Evolutionary conservation across 78 protist species (phyloP).

Genomic region (Corallochytrium limacisporum): DNA sequence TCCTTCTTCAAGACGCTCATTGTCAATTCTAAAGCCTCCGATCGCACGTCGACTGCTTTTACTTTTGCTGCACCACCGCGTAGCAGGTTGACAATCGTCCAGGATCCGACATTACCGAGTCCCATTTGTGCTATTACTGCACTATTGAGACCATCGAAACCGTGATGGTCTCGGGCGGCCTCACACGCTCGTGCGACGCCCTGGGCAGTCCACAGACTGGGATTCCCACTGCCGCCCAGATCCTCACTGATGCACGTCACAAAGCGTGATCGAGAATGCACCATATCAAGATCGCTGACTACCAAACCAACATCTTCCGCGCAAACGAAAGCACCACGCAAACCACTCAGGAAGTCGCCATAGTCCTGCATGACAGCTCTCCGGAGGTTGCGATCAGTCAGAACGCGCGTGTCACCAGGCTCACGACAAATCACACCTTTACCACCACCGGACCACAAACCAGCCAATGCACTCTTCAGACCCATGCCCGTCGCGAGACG

Average conservation of each 20-base stretch:
- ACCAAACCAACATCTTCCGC: neutral
- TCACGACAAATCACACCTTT: conserved; percentile 1
- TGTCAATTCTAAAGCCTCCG: neutral
- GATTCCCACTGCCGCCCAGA: conserved; percentile 20
- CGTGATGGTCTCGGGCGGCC: conserved; percentile 13
- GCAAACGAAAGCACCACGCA: neutral
- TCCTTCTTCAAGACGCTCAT: neutral
- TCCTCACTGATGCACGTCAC: neutral
- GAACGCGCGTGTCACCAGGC: neutral
- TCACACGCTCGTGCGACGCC: conserved; percentile 12
- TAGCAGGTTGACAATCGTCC: neutral
- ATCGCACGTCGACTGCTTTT: neutral
- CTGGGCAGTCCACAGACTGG: neutral
- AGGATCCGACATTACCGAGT: conserved; percentile 13
- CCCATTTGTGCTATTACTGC: neutral
- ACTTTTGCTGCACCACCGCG: neutral
- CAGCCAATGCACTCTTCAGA: conserved; percentile 11
- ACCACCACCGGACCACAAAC: conserved; percentile 28
- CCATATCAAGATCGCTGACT: neutral
- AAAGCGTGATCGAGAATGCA: too few species aligned
- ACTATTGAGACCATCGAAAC: neutral
- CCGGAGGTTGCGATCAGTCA: neutral
- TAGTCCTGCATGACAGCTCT: neutral
- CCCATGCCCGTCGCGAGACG: conserved; percentile 17
- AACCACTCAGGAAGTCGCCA: neutral